phyloP scores from a whole-genome alignment of 805 yeast species.

The Candida succiphila region DNA sequence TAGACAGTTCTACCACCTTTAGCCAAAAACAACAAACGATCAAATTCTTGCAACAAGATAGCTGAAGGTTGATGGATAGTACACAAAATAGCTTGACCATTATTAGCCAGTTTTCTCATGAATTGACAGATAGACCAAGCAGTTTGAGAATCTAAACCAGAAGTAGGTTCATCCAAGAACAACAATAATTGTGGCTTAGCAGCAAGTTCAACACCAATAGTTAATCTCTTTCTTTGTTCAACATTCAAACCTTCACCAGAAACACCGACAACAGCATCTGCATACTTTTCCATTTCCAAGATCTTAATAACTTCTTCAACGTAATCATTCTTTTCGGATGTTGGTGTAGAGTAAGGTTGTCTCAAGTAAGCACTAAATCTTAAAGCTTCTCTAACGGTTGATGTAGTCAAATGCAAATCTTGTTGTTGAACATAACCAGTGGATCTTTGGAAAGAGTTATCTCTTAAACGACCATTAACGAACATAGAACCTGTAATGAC shows the following conservation, averaged over 20 bases:
- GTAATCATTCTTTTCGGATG: constrained; percentile 32
- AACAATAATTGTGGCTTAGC: constrained; percentile 39
- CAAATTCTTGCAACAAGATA: constrained; percentile 61
- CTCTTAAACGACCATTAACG: constrained; percentile 39
- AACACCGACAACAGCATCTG: constrained; percentile 39
- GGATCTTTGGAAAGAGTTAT: constrained; percentile 35
- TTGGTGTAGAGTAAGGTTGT: constrained; percentile 28
- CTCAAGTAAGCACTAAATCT: constrained; percentile 37
- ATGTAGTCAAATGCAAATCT: constrained; percentile 36
- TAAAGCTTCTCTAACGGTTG: constrained; percentile 42
- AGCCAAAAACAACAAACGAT: constrained; percentile 54
- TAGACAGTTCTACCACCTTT: constrained; percentile 64
- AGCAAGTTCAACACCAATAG: constrained; percentile 44
- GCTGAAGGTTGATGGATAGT: constrained; percentile 84
- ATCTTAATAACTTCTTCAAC: constrained; percentile 37
- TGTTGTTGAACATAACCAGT: constrained; percentile 50
- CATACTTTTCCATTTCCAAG: constrained; percentile 39
- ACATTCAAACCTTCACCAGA: constrained; percentile 40
- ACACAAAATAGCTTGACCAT: constrained; percentile 45
- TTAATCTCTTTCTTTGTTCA: constrained; percentile 39
- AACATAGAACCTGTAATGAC: constrained; percentile 43
- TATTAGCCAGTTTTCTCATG: constrained; percentile 34
- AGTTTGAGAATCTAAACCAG: constrained; percentile 46
- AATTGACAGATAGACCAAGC: constrained; percentile 46
- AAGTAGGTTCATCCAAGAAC: constrained; percentile 51